A percentile compares a stretch with the other conserved stretches of the same genome.
phyloP scores from a whole-genome alignment of 2,329 filamentous ascomycete species.

The Phialophora verrucosa region DNA sequence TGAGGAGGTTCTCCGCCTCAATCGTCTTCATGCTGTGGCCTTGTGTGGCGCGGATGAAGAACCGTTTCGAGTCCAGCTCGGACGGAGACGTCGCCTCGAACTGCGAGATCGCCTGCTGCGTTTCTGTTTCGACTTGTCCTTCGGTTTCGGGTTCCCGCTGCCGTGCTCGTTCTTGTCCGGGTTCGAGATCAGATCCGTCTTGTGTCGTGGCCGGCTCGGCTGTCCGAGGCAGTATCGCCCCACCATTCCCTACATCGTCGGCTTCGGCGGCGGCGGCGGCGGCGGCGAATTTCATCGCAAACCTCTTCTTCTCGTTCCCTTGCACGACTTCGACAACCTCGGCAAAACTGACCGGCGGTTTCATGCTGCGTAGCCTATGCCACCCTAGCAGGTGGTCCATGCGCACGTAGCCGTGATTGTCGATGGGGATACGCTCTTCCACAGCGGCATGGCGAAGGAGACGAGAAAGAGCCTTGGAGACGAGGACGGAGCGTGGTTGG shows the following conservation, averaged over 20 bases:
- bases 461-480: conserved; percentile 58
- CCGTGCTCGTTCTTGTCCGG: conserved; percentile 15
- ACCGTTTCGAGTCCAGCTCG: conserved; percentile 62
- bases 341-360: conserved; percentile 66
- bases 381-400: conserved; percentile 65
- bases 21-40: conserved; percentile 81
- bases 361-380: conserved; percentile 68
- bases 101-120: conserved; percentile 45
- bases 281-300: conserved; percentile 71
- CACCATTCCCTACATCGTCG: background rate
- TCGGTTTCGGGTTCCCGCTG: conserved; percentile 42
- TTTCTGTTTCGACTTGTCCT: conserved; percentile 44
- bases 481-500: conserved; percentile 48
- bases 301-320: conserved; percentile 88
- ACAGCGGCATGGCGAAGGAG: conserved; percentile 67
- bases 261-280: conserved; percentile 17
- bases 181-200: background rate
- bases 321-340: conserved; percentile 74
- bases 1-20: conserved; percentile 73
- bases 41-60: conserved; percentile 92
- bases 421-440: conserved; percentile 64
- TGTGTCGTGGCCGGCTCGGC: conserved; percentile 10
- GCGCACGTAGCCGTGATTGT: conserved; percentile 65
- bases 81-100: conserved; percentile 43
- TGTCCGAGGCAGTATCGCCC: conserved; percentile 12